Evolutionary conservation across 768 basidiomycete species (phyloP).

Genomic region (Sporobolomyces roseus): DNA sequence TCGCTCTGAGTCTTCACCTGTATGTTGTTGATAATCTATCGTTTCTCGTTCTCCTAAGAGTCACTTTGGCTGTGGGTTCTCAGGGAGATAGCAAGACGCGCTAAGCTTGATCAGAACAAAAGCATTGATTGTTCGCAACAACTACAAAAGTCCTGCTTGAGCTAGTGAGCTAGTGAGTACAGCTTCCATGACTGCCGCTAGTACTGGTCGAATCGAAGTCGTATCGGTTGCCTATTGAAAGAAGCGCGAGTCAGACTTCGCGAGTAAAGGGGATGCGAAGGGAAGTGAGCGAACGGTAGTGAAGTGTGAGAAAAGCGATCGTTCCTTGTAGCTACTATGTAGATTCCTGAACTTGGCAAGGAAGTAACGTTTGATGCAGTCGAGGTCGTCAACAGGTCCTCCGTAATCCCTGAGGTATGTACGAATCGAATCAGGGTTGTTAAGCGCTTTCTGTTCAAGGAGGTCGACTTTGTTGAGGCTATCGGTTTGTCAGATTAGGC

Average conservation of each 20-base stretch:
- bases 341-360: conserved; percentile 75
- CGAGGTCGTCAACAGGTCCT: conserved; percentile 68
- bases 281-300: conserved; percentile 14
- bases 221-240: conserved; percentile 26
- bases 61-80: no score
- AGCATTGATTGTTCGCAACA: no score
- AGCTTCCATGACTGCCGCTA: conserved; percentile 22
- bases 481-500: no score
- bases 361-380: conserved; percentile 80
- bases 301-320: conserved; percentile 49
- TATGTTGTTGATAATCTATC: not conserved
- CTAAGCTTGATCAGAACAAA: no score
- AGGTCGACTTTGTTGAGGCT: conserved; percentile 64
- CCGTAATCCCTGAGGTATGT: conserved; percentile 81
- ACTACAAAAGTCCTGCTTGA: conserved; percentile 25
- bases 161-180: conserved; percentile 18
- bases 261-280: not conserved
- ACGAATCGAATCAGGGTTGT: conserved; percentile 69
- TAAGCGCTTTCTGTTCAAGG: conserved; percentile 81
- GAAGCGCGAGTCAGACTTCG: not conserved
- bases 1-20: no score
- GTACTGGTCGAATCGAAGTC: conserved; percentile 4
- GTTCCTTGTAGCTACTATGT: conserved; percentile 69
- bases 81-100: no score
- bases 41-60: no score